These are phyloP conservation scores for Nelumbo lutea DNA, from an alignment of 164 flowering plant species.

Conservation along the genomic window DNA sequence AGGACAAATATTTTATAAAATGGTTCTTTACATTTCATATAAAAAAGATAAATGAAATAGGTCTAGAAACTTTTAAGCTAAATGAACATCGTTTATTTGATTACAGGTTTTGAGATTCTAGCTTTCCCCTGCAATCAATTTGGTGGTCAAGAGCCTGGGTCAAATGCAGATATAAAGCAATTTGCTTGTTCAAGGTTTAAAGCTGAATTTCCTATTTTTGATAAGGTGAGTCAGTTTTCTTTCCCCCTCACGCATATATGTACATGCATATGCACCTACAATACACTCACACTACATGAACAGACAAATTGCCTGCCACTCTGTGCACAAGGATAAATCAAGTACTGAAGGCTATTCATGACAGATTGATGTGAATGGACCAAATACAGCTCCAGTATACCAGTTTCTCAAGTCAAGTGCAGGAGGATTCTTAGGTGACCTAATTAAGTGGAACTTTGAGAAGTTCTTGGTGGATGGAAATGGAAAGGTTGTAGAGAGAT, in stretches of 20 bases:
- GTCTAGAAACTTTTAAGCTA: too few species aligned
- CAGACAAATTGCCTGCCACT: too few species aligned
- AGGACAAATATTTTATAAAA: too few species aligned
- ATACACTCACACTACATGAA: neutral
- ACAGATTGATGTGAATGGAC: slow-evolving; percentile 93
- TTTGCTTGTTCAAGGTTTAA: slow-evolving; percentile 87
- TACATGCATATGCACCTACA: neutral
- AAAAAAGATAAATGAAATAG: too few species aligned
- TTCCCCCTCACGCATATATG: neutral
- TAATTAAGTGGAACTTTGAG: slow-evolving; percentile 95
- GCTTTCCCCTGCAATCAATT: slow-evolving; percentile 98
- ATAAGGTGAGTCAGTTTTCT: slow-evolving; percentile 47
- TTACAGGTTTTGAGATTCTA: slow-evolving; percentile 81
- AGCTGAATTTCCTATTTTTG: slow-evolving; percentile 93
- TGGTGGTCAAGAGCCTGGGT: slow-evolving; percentile 90
- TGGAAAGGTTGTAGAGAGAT: slow-evolving; percentile 88
- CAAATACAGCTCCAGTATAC: slow-evolving; percentile 81
- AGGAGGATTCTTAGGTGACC: slow-evolving; percentile 79
- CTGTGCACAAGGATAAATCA: neutral
- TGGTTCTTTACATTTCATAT: too few species aligned
- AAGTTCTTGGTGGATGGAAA: slow-evolving; percentile 86
- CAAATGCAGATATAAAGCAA: slow-evolving; percentile 76
- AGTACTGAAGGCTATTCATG: neutral
- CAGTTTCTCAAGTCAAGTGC: slow-evolving; percentile 80
- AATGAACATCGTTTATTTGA: neutral